Percentiles rank a stretch among this genome's conserved stretches.
These are phyloP conservation scores for Alternaria sp. DNA, from an alignment of 2,329 filamentous ascomycete genomes.

Conservation along the genomic window DNA sequence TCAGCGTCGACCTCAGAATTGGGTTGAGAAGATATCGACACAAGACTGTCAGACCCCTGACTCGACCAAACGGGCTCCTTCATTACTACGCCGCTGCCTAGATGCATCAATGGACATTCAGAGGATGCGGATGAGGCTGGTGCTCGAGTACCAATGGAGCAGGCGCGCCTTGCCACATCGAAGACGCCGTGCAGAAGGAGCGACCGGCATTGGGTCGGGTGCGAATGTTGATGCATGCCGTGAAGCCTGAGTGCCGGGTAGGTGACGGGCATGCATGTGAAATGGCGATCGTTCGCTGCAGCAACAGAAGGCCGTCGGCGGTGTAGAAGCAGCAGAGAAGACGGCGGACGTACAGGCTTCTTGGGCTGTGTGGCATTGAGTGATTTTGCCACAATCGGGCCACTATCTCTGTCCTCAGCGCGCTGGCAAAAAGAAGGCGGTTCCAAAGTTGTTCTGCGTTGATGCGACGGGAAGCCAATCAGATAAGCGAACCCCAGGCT, in stretches of 20 bases:
- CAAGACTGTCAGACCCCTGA: conserved; percentile 9
- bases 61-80: conserved; percentile 17
- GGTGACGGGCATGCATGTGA: conserved; percentile 3
- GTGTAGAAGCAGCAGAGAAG: neutral
- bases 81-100: neutral
- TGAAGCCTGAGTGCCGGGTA: conserved; percentile 1
- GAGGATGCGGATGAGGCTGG: conserved; percentile 6
- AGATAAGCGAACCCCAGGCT: conserved; percentile 5
- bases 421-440: neutral
- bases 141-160: neutral
- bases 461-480: conserved; percentile 22
- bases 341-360: conserved; percentile 5
- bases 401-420: conserved; percentile 1
- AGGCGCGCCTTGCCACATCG: conserved; percentile 7
- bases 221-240: conserved; percentile 6
- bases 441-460: conserved; percentile 13
- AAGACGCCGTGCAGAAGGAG: conserved; percentile 13
- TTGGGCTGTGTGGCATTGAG: conserved; percentile 12
- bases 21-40: conserved; percentile 14
- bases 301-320: conserved; percentile 32
- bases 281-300: neutral
- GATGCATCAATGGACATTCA: neutral
- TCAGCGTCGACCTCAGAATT: conserved; percentile 27
- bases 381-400: conserved; percentile 15
- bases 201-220: conserved; percentile 10